Conservation (phyloP, 805 yeast species). For the Teunomyces funiuensis region DNA sequence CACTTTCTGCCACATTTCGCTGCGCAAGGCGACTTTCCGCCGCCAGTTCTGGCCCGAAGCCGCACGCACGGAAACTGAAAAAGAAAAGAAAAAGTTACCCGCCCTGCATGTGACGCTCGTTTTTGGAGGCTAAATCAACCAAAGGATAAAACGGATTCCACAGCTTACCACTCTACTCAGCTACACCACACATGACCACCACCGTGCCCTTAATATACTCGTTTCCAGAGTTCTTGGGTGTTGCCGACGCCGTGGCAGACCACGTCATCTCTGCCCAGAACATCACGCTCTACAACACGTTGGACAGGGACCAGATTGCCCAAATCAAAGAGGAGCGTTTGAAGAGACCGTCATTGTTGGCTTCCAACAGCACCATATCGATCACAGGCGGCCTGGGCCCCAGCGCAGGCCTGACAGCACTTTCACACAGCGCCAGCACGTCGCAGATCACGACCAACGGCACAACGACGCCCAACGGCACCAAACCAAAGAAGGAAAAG, state of each 20-base stretch:
- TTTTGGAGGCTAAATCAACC: slow-evolving; percentile 1
- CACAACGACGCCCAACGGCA: slow-evolving; percentile 13
- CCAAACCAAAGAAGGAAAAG: slow-evolving; percentile 28
- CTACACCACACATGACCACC: slow-evolving; percentile 64
- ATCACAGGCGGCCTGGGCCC: slow-evolving; percentile 7
- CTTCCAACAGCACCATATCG: slow-evolving; percentile 16
- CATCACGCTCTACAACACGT: slow-evolving; percentile 51
- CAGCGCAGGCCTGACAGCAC: too few species aligned
- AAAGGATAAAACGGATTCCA: slow-evolving; percentile 2
- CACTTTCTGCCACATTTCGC: neutral
- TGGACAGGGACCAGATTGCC: slow-evolving; percentile 34
- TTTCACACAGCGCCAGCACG: neutral
- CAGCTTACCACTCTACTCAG: neutral
- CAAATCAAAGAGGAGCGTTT: slow-evolving; percentile 28
- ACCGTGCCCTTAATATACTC: slow-evolving; percentile 93
- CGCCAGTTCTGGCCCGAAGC: too few species aligned
- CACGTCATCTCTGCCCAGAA: slow-evolving; percentile 90
- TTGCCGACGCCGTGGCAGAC: slow-evolving; percentile 96
- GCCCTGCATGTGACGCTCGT: neutral
- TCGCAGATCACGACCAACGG: slow-evolving; percentile 9
- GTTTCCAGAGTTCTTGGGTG: slow-evolving; percentile 84
- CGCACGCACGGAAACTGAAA: too few species aligned
- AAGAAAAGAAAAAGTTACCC: neutral
- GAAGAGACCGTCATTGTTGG: slow-evolving; percentile 14
- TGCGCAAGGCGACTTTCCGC: too few species aligned